These are phyloP conservation scores for Diaporthe australafricana DNA, from an alignment of 2,329 filamentous ascomycete genomes.

Conservation along the genomic window DNA sequence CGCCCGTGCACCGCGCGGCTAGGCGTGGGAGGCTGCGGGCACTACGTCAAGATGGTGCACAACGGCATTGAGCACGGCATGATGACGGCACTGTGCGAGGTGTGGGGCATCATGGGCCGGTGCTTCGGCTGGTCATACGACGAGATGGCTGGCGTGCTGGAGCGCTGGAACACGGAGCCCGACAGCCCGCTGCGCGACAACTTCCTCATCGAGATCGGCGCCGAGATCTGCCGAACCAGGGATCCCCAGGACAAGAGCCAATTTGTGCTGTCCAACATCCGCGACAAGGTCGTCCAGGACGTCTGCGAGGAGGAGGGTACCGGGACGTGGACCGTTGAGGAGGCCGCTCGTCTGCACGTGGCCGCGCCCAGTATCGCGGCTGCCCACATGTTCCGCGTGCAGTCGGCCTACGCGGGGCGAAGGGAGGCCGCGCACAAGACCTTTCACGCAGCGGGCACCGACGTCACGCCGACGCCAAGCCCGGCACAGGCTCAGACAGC, in stretches of 20 bases:
- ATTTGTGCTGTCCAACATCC: conserved; percentile 70
- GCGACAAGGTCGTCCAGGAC: conserved; percentile 80
- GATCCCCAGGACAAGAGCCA: conserved; percentile 49
- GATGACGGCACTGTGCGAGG: conserved; percentile 73
- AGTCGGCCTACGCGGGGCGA: conserved; percentile 70
- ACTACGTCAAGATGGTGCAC: conserved; percentile 83
- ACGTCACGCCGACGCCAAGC: conserved; percentile 37
- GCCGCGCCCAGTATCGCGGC: conserved; percentile 72
- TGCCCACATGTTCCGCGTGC: conserved; percentile 72
- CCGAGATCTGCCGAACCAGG: conserved; percentile 67
- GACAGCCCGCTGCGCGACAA: conserved; percentile 67
- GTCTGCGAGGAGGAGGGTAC: conserved; percentile 75
- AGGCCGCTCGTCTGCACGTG: conserved; percentile 71
- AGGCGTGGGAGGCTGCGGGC: conserved; percentile 72
- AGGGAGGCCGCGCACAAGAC: conserved; percentile 63
- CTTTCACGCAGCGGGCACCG: conserved; percentile 58
- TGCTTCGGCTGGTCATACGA: conserved; percentile 69
- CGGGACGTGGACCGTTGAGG: conserved; percentile 72
- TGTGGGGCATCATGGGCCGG: conserved; percentile 71
- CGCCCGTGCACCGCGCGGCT: conserved; percentile 70
- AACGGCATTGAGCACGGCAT: conserved; percentile 81
- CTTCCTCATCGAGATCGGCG: conserved; percentile 73
- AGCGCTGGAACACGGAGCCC: conserved; percentile 64
- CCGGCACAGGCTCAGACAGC: conserved; percentile 43
- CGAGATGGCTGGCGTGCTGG: conserved; percentile 70